These are phyloP conservation scores for Colletotrichum tanaceti DNA, from an alignment of 2,329 filamentous ascomycete species.

Conservation along the genomic window DNA sequence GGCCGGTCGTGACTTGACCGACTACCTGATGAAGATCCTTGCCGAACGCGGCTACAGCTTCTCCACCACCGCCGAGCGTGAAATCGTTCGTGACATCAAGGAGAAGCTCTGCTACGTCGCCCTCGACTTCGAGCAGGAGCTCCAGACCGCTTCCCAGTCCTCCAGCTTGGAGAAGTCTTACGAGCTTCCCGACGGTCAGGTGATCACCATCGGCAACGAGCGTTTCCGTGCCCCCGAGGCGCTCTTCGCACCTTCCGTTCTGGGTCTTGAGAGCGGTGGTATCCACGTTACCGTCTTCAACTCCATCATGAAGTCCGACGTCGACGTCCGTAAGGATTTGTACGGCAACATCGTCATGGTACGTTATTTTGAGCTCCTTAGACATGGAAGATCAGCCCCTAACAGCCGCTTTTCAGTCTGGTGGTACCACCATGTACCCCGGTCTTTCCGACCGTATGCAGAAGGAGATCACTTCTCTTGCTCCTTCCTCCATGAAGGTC, in stretches of 20 bases:
- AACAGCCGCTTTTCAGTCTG: slow-evolving; percentile 74
- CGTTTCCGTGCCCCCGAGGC: slow-evolving; percentile 99
- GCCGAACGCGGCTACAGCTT: slow-evolving; percentile 99
- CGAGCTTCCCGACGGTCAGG: slow-evolving; percentile 98
- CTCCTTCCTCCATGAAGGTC: slow-evolving; percentile 99
- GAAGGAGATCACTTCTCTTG: slow-evolving; percentile 99
- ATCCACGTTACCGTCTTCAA: slow-evolving; percentile 99
- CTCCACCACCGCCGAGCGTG: slow-evolving; percentile 99
- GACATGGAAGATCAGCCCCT: slow-evolving; percentile 43
- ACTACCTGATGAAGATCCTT: slow-evolving; percentile 99
- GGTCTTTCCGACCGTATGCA: slow-evolving; percentile 99
- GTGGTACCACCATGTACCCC: slow-evolving; percentile 99
- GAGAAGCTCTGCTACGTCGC: slow-evolving; percentile 99
- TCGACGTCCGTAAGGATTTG: slow-evolving; percentile 99
- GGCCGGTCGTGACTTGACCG: slow-evolving; percentile 99
- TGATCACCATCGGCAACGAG: slow-evolving; percentile 99
- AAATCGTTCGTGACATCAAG: slow-evolving; percentile 99
- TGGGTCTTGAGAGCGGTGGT: slow-evolving; percentile 98
- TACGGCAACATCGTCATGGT: slow-evolving; percentile 99
- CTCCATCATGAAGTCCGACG: slow-evolving; percentile 99
- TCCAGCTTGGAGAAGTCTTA: slow-evolving; percentile 99
- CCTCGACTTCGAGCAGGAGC: slow-evolving; percentile 99
- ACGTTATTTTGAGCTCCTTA: slow-evolving; percentile 56
- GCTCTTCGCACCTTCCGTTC: slow-evolving; percentile 98
- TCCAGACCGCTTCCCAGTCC: slow-evolving; percentile 99